phyloP scores from a whole-genome alignment of 2,329 filamentous ascomycete species.

The Fusarium avenaceum region DNA sequence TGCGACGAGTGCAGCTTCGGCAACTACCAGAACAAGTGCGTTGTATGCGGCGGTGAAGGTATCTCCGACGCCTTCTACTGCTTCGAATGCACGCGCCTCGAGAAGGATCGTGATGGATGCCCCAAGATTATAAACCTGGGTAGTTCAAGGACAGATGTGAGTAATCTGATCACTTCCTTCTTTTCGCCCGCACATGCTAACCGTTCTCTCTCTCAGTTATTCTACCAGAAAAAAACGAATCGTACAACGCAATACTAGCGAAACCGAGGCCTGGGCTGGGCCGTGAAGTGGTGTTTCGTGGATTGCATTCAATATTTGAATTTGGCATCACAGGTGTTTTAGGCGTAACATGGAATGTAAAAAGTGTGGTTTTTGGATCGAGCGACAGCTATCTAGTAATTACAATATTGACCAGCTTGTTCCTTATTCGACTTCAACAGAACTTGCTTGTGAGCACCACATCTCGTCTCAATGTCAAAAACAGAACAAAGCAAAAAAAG shows the following conservation, averaged over 20 bases:
- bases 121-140: slow-evolving; percentile 99
- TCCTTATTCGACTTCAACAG: slow-evolving; percentile 23
- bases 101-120: slow-evolving; percentile 97
- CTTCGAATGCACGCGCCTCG: slow-evolving; percentile 96
- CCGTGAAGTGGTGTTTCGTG: slow-evolving; percentile 32
- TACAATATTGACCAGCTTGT: slow-evolving; percentile 28
- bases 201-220: slow-evolving; percentile 59
- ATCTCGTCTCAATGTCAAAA: slow-evolving; percentile 27
- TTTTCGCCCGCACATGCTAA: slow-evolving; percentile 31
- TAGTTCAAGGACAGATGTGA: slow-evolving; percentile 91
- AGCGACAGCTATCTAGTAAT: slow-evolving; percentile 30
- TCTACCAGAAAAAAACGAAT: slow-evolving; percentile 77
- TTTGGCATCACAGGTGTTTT: slow-evolving; percentile 44
- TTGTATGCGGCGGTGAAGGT: slow-evolving; percentile 97
- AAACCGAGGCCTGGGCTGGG: slow-evolving; percentile 64
- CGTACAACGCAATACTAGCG: slow-evolving; percentile 69
- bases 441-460: slow-evolving; percentile 37
- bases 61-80: slow-evolving; percentile 99
- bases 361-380: slow-evolving; percentile 27
- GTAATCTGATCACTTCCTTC: slow-evolving; percentile 47
- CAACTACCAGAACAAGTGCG: slow-evolving; percentile 99
- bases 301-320: slow-evolving; percentile 30
- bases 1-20: slow-evolving; percentile 99
- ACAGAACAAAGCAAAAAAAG: slow-evolving; percentile 10
- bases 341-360: slow-evolving; percentile 35